Percentiles rank a stretch among this genome's conserved stretches.
Evolutionary conservation across 202 grass and related monocot species (phyloP).

Genomic region (Elaeis oleifera): DNA sequence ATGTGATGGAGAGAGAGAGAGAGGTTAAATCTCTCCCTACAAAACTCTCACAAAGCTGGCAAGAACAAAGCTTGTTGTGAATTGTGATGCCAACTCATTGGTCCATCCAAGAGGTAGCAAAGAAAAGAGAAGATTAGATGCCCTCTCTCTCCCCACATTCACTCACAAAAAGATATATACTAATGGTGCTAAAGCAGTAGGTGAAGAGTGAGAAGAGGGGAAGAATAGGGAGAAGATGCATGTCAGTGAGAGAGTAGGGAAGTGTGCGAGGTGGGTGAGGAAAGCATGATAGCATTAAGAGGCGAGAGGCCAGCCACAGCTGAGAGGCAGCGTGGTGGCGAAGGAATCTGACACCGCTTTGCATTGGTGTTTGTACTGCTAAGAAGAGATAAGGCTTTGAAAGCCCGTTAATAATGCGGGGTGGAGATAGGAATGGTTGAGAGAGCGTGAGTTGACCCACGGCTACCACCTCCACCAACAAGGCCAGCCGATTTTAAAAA

Average conservation of each 20-base stretch:
- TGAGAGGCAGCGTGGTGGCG: conserved; percentile 15
- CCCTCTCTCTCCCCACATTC: too few relatives aligned
- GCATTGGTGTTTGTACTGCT: conserved; percentile 6
- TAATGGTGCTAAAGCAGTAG: background rate
- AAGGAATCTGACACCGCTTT: conserved; percentile 18
- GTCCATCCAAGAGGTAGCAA: too few relatives aligned
- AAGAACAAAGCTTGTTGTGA: too few relatives aligned
- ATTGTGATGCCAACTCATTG: too few relatives aligned
- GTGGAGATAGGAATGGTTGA: background rate
- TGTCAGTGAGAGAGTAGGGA: background rate
- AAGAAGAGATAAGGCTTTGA: background rate
- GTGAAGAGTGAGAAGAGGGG: background rate
- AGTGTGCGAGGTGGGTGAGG: conserved; percentile 14
- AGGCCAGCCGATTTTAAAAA: too few relatives aligned
- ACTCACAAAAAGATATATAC: too few relatives aligned
- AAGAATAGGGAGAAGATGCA: background rate
- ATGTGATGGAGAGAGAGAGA: too few relatives aligned
- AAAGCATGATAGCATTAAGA: conserved; percentile 9
- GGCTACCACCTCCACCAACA: too few relatives aligned
- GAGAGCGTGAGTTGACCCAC: background rate
- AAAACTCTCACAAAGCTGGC: too few relatives aligned
- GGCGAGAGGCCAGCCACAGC: background rate
- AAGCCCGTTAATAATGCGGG: background rate
- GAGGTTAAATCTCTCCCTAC: too few relatives aligned
- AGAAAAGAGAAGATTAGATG: too few relatives aligned